Percentiles rank a stretch among this genome's conserved stretches.
phyloP scores from a whole-genome alignment of 805 yeast species.

The Ogataea siamensis region DNA sequence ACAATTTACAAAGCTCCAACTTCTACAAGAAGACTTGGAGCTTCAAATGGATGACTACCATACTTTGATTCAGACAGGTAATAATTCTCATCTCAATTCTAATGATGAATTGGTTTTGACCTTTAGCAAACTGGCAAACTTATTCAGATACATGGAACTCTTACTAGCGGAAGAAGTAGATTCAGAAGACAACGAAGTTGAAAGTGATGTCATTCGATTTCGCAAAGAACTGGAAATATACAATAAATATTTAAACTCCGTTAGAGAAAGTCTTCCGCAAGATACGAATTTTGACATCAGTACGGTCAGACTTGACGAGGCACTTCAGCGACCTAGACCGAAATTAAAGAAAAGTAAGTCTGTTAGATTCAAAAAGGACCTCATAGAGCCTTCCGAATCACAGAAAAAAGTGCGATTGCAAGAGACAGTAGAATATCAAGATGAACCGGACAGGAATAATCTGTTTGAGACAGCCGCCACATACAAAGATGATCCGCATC shows the following conservation, averaged over 20 bases:
- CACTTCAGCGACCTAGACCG: constrained; percentile 2
- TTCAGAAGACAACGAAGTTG: constrained; percentile 2
- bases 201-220: constrained; percentile 4
- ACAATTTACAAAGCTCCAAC: constrained; percentile 21
- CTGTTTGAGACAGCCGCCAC: neutral
- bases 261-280: constrained; percentile 11
- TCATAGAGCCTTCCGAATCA: constrained; percentile 21
- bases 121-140: constrained; percentile 13
- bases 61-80: constrained; percentile 14
- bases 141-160: constrained; percentile 18
- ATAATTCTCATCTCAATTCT: constrained; percentile 1
- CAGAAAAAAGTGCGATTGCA: neutral
- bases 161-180: constrained; percentile 18
- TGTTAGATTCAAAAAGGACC: constrained; percentile 25
- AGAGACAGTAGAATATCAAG: constrained; percentile 12
- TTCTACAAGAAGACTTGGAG: constrained; percentile 19
- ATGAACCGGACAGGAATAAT: constrained; percentile 6
- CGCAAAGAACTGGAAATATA: constrained; percentile 6
- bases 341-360: constrained; percentile 23
- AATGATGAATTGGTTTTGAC: constrained; percentile 17
- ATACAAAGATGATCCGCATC: constrained; percentile 1
- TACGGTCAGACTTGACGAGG: constrained; percentile 5
- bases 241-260: constrained; percentile 2
- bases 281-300: constrained; percentile 3
- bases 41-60: constrained; percentile 17